phyloP scores from a whole-genome alignment of 768 basidiomycete genomes.

The Lactifluus pinguis region DNA sequence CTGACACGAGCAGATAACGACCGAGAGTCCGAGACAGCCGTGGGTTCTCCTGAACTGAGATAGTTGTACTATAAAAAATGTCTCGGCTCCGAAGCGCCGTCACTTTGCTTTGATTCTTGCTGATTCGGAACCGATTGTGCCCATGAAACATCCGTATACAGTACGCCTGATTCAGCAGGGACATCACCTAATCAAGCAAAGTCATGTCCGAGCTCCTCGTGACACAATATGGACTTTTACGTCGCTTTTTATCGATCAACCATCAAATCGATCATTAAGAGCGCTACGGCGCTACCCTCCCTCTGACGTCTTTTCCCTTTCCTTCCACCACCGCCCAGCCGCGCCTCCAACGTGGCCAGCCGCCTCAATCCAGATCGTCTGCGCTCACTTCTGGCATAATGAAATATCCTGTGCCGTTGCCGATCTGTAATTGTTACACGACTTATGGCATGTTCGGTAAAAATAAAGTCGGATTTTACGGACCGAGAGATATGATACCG shows the following conservation, averaged over 20 bases:
- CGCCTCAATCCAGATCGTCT: background rate
- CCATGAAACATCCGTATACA: background rate
- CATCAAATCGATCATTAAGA: background rate
- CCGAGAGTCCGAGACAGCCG: background rate
- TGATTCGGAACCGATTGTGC: too few relatives aligned
- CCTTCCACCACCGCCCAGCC: too few relatives aligned
- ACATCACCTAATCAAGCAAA: background rate
- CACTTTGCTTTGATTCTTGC: too few relatives aligned
- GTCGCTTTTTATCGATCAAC: background rate
- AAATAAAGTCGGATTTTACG: too few relatives aligned
- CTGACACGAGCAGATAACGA: too few relatives aligned
- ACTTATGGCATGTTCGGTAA: too few relatives aligned
- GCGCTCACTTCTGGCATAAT: background rate
- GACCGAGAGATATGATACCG: too few relatives aligned
- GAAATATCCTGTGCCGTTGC: background rate
- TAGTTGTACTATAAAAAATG: background rate
- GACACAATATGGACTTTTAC: background rate
- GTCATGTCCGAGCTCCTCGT: background rate
- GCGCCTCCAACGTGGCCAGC: too few relatives aligned
- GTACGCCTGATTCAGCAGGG: slow-evolving; percentile 2
- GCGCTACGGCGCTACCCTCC: too few relatives aligned
- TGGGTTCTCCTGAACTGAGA: too few relatives aligned
- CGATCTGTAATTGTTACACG: background rate
- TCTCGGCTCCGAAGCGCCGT: background rate
- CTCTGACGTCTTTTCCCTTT: too few relatives aligned